phyloP scores from a whole-genome alignment of 805 yeast genomes.

The Starmerella stellata region DNA sequence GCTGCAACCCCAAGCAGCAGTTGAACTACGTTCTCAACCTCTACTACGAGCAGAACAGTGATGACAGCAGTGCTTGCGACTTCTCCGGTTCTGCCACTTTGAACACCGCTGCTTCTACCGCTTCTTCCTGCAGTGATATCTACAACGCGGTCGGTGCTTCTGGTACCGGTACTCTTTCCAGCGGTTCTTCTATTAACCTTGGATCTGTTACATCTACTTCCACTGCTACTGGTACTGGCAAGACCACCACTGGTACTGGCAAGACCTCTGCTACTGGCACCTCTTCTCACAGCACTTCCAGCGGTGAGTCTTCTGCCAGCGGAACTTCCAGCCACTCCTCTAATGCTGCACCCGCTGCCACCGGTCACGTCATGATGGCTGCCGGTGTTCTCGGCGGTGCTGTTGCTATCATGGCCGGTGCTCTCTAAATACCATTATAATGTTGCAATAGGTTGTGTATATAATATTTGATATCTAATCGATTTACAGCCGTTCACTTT shows the following conservation, averaged over 20 bases:
- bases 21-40: conserved; percentile 47
- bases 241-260: conserved; percentile 1
- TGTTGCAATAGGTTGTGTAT: no score
- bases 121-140: conserved; percentile 33
- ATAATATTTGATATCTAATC: no score
- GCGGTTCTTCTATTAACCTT: conserved; percentile 18
- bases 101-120: conserved; percentile 26
- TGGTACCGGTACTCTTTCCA: conserved; percentile 38
- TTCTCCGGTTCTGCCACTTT: conserved; percentile 54
- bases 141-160: conserved; percentile 48
- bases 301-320: conserved; percentile 16
- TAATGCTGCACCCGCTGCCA: conserved; percentile 27
- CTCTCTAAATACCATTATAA: no score
- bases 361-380: conserved; percentile 11
- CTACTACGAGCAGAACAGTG: conserved; percentile 37
- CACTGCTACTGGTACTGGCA: conserved; percentile 5
- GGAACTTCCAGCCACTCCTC: conserved; percentile 26
- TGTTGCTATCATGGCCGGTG: conserved; percentile 13
- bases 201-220: conserved; percentile 9
- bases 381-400: conserved; percentile 14
- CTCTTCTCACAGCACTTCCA: conserved; percentile 5
- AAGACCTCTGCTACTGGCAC: conserved; percentile 9
- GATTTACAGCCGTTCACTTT: no score
- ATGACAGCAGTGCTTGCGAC: conserved; percentile 40
- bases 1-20: conserved; percentile 53